Percentiles rank a stretch among this genome's conserved stretches.
phyloP scores from a whole-genome alignment of 2,329 filamentous ascomycete species.

The Aureobasidium sp. region DNA sequence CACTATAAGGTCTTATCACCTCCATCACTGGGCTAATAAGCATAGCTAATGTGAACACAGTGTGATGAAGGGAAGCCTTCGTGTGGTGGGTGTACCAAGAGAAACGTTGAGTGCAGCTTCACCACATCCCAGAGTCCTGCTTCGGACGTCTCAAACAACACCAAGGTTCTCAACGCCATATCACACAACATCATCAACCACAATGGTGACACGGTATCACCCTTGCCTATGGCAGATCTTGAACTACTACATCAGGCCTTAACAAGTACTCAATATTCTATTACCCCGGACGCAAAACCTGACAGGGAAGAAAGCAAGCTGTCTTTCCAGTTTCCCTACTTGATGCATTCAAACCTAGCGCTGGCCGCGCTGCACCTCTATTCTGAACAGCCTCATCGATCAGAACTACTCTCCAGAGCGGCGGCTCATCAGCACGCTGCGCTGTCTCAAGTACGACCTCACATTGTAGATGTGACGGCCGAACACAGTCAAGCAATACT shows the following conservation, averaged over 20 bases:
- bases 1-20: background rate
- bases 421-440: conserved; percentile 16
- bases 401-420: conserved; percentile 12
- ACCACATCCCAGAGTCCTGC: background rate
- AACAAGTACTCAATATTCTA: conserved; percentile 12
- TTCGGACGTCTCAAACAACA: background rate
- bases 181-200: conserved; percentile 9
- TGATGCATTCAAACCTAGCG: conserved; percentile 19
- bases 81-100: conserved; percentile 19
- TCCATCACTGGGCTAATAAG: background rate
- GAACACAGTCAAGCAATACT: conserved; percentile 16
- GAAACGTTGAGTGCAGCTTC: conserved; percentile 18
- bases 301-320: conserved; percentile 2
- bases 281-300: conserved; percentile 5
- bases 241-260: conserved; percentile 20
- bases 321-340: conserved; percentile 16
- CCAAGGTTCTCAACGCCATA: conserved; percentile 1
- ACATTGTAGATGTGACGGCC: conserved; percentile 3
- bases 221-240: conserved; percentile 19
- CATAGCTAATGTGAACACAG: conserved; percentile 12
- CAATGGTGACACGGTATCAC: background rate
- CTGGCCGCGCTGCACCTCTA: conserved; percentile 21
- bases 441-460: conserved; percentile 14
- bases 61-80: conserved; percentile 21
- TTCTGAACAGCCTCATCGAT: background rate